A percentile compares a stretch with the other conserved stretches of the same genome.
phyloP scores from a whole-genome alignment of 108 stramenopile genomes.

The Chaetoceros tenuissimus region DNA sequence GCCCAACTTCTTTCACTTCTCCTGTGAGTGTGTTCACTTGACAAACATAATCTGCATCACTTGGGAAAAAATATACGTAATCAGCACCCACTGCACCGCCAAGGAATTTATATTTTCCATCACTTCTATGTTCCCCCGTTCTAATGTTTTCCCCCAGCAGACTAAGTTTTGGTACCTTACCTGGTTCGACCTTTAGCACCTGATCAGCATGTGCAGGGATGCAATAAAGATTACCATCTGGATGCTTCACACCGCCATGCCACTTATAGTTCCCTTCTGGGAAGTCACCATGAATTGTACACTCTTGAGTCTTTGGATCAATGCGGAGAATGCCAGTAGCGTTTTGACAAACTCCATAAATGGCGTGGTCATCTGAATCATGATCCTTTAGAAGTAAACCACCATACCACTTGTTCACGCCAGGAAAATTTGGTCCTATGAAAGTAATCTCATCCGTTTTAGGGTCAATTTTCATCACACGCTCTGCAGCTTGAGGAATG shows the following conservation, averaged over 20 bases:
- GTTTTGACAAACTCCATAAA: conserved; percentile 83
- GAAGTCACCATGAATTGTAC: conserved; percentile 60
- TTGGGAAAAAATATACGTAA: conserved; percentile 78
- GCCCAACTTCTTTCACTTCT: conserved; percentile 6
- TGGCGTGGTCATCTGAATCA: too few species aligned
- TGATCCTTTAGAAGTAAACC: conserved; percentile 58
- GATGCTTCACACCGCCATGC: conserved; percentile 58
- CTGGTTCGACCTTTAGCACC: conserved; percentile 60
- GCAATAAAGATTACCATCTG: conserved; percentile 62
- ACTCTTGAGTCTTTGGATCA: conserved; percentile 37
- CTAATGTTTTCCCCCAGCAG: conserved; percentile 10
- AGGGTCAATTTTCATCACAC: conserved; percentile 73
- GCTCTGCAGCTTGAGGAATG: conserved; percentile 64
- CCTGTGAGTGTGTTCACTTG: conserved; percentile 41
- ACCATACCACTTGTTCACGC: conserved; percentile 85
- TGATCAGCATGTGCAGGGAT: conserved; percentile 73
- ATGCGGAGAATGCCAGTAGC: conserved; percentile 39
- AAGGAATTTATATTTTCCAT: conserved; percentile 85
- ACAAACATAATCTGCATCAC: conserved; percentile 64
- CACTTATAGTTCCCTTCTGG: conserved; percentile 62
- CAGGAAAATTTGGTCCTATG: conserved; percentile 56
- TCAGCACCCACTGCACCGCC: conserved; percentile 68
- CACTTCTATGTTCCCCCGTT: conserved; percentile 70
- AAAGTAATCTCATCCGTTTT: conserved; percentile 31
- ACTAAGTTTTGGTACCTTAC: conserved; percentile 5